Base-by-base conservation (phyloP, 2,329 filamentous ascomycete genomes). In the Colletotrichum ledebouriae region DNA sequence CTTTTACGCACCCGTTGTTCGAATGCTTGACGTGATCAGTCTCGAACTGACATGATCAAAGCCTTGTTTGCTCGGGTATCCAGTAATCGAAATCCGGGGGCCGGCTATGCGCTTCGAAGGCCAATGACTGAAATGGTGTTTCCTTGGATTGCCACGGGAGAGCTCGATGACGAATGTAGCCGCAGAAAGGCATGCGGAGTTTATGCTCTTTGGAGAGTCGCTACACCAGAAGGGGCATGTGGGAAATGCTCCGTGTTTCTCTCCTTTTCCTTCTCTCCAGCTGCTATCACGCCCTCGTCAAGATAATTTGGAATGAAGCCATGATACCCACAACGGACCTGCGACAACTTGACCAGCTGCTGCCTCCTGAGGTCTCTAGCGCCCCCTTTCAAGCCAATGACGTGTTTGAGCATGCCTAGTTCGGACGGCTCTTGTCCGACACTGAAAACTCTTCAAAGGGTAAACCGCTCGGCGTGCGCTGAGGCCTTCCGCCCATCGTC, bases 61-160 rank as follows among this genome's bases (percentile, higher is more conserved):
- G 58, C 34, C n/a, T 13, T 25, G 55, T 39, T 29, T 42, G 37
- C 37, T 41, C 29, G 10, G 39, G 42, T 41, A 34, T 10, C 33
- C 37, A 33, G 11, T 5, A 10, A 11, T 33, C 46, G 11, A 12
- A 39, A 59, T 52, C 41, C 42, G 55, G 61, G 41, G 61, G 61
- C 41, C 61, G 55, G 61, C 61, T 65, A 52, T 63, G 61, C 65
- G 65, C 65, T 65, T 68, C 46, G 25, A 37, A 59, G 46, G 41
- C 61, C 61, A 68, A 64, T 50, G 41, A 34, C 10, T 41, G 20
- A 6, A 49, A 56, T 34, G 49, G 41, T 41, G 58, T 33, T 29
- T 29, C 7, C 29, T 29, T 7, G 34, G 25, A 39, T 9, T 56
- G 22, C 33, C 25, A 56, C 37, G 5, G 12, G 15, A 41, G 33